Percentiles rank a stretch among this genome's conserved stretches.
phyloP scores from a whole-genome alignment of 164 flowering plant genomes.

The Magnolia officinalis region DNA sequence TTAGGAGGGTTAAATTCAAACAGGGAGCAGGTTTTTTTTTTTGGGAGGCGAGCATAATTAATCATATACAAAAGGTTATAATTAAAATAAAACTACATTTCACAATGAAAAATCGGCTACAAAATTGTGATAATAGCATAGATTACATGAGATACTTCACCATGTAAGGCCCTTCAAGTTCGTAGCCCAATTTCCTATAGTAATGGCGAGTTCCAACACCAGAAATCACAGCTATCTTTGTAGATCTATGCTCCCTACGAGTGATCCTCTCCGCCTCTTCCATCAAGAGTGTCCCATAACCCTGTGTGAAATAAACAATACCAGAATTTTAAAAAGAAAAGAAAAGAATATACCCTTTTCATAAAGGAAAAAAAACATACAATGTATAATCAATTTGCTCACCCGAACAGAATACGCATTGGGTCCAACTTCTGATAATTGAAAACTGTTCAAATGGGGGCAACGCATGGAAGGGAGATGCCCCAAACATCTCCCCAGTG shows the following conservation, averaged over 20 bases:
- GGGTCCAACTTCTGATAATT: too few species aligned
- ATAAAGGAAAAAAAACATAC: not conserved
- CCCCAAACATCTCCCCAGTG: not conserved
- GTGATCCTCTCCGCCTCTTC: conserved; percentile 97
- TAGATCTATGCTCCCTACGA: conserved; percentile 75
- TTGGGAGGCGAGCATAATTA: too few species aligned
- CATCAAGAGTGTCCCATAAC: conserved; percentile 94
- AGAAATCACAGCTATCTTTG: conserved; percentile 82
- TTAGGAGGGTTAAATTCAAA: too few species aligned
- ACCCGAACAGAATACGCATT: too few species aligned
- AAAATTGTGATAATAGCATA: conserved; percentile 1
- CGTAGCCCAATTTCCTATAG: conserved; percentile 89
- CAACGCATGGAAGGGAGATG: not conserved
- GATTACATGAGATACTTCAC: conserved; percentile 57
- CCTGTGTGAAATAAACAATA: conserved; percentile 31
- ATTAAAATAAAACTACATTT: not conserved
- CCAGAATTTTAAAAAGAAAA: too few species aligned
- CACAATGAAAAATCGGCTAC: not conserved
- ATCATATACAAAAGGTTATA: not conserved
- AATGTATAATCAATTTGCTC: not conserved
- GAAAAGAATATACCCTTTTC: not conserved
- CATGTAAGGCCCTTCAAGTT: conserved; percentile 99
- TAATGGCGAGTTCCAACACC: conserved; percentile 98
- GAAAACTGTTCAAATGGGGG: not conserved
- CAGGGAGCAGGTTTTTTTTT: too few species aligned